Conservation (phyloP, 2,329 filamentous ascomycete species). For the Pseudogymnoascus sp. region DNA sequence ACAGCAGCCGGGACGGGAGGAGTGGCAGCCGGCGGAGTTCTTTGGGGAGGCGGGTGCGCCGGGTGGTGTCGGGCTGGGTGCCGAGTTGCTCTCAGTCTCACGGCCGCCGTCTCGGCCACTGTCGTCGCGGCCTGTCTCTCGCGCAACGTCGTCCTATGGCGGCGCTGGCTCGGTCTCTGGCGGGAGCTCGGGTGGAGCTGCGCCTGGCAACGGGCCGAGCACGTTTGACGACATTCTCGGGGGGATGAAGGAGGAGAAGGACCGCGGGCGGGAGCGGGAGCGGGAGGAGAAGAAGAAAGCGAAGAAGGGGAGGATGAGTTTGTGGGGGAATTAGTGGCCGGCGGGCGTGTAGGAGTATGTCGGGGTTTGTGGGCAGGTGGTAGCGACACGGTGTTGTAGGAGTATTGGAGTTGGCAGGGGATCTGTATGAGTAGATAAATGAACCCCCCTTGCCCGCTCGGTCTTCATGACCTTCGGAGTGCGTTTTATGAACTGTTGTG, state of each 20-base stretch:
- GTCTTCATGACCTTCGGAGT: not conserved
- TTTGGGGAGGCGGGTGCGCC: not conserved
- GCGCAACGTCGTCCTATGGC: not conserved
- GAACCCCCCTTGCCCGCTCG: not conserved
- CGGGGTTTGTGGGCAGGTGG: not conserved
- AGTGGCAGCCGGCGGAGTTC: not conserved
- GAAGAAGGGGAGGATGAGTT: slow-evolving; percentile 21
- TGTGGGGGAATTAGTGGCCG: not conserved
- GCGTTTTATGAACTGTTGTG: not conserved
- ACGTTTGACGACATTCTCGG: slow-evolving; percentile 44
- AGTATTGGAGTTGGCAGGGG: not conserved
- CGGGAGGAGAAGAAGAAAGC: slow-evolving; percentile 32
- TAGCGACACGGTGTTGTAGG: not conserved
- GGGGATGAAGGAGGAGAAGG: slow-evolving; percentile 24
- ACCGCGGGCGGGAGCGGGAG: slow-evolving; percentile 31
- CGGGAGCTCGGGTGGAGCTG: not conserved
- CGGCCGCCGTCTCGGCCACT: not conserved
- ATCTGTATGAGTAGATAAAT: not conserved
- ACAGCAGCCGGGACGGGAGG: not conserved
- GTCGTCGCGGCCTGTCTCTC: not conserved
- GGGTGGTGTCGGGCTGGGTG: not conserved
- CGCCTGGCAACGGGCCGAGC: not conserved
- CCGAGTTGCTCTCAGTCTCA: not conserved
- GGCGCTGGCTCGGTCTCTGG: not conserved
- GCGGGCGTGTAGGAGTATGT: not conserved